These are phyloP conservation scores for Hyaloscypha finlandica DNA, from an alignment of 495 filamentous ascomycete species.

Conservation along the genomic window DNA sequence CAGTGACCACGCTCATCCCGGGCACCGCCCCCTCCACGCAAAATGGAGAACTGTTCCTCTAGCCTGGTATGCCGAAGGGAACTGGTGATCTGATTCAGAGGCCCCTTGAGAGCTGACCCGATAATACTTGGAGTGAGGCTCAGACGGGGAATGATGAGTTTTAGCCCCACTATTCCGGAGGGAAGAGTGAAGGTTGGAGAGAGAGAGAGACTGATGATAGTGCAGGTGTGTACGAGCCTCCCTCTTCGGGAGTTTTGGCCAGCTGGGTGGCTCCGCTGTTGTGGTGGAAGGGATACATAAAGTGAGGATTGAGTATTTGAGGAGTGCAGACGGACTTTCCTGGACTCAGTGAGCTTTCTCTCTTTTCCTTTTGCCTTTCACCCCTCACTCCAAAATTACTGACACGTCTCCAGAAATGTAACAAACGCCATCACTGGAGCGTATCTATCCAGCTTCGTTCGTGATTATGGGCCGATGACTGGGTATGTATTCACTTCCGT, in stretches of 20 bases:
- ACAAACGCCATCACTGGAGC: slow-evolving; percentile 40
- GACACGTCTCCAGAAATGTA: slow-evolving; percentile 31
- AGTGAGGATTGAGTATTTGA: slow-evolving; percentile 11
- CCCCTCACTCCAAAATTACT: background rate
- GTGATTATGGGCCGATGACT: slow-evolving; percentile 39
- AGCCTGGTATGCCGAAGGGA: slow-evolving; percentile 50
- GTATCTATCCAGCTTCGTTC: slow-evolving; percentile 35
- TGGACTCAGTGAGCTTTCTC: slow-evolving; percentile 1
- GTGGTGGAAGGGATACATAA: slow-evolving; percentile 4
- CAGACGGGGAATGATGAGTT: background rate
- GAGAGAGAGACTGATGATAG: background rate
- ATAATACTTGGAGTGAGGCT: slow-evolving; percentile 9
- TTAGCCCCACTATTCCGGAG: background rate
- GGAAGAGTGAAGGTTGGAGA: background rate
- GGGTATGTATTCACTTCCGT: slow-evolving; percentile 19
- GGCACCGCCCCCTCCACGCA: slow-evolving; percentile 41
- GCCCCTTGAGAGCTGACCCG: slow-evolving; percentile 4
- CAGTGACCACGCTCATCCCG: slow-evolving; percentile 45
- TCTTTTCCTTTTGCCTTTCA: background rate
- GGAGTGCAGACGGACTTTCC: slow-evolving; percentile 9
- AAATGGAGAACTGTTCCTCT: slow-evolving; percentile 43
- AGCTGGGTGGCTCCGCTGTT: background rate
- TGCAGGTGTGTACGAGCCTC: slow-evolving; percentile 7
- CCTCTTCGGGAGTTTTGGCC: slow-evolving; percentile 11
- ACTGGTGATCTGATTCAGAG: slow-evolving; percentile 45